A percentile compares a stretch with the other conserved stretches of the same genome.
Evolutionary conservation across 371 early-diverging fungal genomes (phyloP).

Genomic region (Actinomucor elegans): DNA sequence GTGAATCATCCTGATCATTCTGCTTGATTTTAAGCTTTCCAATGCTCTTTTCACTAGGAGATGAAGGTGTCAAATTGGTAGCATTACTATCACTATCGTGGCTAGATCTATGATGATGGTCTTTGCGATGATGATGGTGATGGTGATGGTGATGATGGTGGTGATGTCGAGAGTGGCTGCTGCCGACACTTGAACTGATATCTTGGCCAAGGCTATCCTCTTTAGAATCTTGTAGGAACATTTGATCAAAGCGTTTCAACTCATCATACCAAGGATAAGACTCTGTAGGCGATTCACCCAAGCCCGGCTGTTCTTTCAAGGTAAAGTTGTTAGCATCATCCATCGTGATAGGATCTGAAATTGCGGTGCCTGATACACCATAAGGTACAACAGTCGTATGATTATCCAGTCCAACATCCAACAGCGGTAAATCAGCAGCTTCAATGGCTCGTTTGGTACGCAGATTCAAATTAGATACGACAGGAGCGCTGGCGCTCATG

Average conservation of each 20-base stretch:
- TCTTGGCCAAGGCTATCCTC: not conserved
- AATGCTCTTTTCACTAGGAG: no score
- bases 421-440: slow-evolving; percentile 40
- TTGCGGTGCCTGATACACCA: slow-evolving; percentile 3
- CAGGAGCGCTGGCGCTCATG: not conserved
- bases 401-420: slow-evolving; percentile 40
- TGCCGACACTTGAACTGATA: not conserved
- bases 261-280: slow-evolving; percentile 30
- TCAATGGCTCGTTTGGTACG: slow-evolving; percentile 43
- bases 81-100: not conserved
- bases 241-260: slow-evolving; percentile 21
- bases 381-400: not conserved
- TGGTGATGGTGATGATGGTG: no score
- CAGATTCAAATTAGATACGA: slow-evolving; percentile 30
- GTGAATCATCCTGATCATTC: slow-evolving; percentile 5
- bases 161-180: not conserved
- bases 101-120: not conserved
- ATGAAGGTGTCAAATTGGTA: not conserved
- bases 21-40: not conserved
- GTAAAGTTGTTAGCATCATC: not conserved
- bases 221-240: slow-evolving; percentile 17
- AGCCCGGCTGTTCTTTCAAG: slow-evolving; percentile 17
- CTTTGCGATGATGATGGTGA: no score
- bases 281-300: slow-evolving; percentile 30
- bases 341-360: not conserved